Evolutionary conservation across 352 stramenopile species (phyloP).

Genomic region (Salisapilia sapeloensis): DNA sequence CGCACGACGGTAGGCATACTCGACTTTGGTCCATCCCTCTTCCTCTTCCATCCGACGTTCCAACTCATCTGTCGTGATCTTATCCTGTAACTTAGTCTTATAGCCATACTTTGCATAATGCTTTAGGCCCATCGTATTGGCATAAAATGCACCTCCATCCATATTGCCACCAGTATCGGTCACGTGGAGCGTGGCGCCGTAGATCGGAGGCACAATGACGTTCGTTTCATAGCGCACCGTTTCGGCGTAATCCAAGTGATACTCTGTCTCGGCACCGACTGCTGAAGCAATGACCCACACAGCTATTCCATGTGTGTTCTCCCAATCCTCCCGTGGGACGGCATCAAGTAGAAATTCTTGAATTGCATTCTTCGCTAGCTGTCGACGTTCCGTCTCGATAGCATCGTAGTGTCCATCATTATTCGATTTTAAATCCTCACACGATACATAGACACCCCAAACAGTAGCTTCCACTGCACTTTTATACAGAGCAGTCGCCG

Average conservation of each 20-base stretch:
- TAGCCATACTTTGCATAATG: constrained; percentile 52
- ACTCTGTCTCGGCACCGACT: constrained; percentile 41
- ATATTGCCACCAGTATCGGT: constrained; percentile 23
- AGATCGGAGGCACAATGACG: constrained; percentile 43
- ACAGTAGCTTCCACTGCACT: constrained; percentile 35
- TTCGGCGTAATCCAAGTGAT: constrained; percentile 60
- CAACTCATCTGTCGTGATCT: constrained; percentile 27
- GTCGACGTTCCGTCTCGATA: constrained; percentile 14
- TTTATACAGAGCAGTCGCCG: constrained; percentile 30
- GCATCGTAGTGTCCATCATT: constrained; percentile 2
- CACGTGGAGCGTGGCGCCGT: constrained; percentile 58
- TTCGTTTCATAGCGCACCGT: constrained; percentile 62
- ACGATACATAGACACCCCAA: constrained; percentile 48
- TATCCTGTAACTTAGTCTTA: constrained; percentile 27
- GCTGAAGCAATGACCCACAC: constrained; percentile 56
- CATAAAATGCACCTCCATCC: constrained; percentile 41
- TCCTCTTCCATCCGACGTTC: constrained; percentile 12
- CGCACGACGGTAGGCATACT: constrained; percentile 34
- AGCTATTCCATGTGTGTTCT: constrained; percentile 23
- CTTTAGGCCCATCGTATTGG: constrained; percentile 20
- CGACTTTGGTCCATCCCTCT: constrained; percentile 17
- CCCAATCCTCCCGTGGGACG: constrained; percentile 17
- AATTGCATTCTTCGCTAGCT: constrained; percentile 20
- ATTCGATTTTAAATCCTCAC: constrained; percentile 7
- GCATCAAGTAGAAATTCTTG: constrained; percentile 34